Percentiles rank a stretch among this genome's conserved stretches.
phyloP scores from a whole-genome alignment of 176 grass and related monocot genomes.

The Oryza longistaminata region DNA sequence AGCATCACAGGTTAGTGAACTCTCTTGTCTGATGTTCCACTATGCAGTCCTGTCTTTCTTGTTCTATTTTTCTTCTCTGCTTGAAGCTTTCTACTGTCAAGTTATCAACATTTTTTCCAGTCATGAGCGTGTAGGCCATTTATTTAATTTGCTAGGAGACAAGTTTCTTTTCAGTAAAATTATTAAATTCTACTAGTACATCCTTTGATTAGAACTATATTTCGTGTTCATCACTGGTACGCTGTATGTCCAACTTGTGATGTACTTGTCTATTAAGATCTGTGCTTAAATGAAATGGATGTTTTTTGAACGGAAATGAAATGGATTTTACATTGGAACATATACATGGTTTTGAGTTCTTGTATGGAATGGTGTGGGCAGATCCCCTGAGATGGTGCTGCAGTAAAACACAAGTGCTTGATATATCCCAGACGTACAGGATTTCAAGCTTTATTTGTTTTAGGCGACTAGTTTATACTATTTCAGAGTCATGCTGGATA shows the following conservation, averaged over 20 bases:
- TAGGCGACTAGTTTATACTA: neutral
- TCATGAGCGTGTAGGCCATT: neutral
- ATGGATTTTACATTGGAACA: slow-evolving; percentile 11
- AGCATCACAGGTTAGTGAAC: slow-evolving; percentile 80
- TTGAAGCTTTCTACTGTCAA: neutral
- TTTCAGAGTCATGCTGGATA: slow-evolving; percentile 2
- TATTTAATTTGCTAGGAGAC: neutral
- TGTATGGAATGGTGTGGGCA: neutral
- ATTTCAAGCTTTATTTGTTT: slow-evolving; percentile 3
- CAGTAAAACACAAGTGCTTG: neutral
- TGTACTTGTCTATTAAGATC: neutral
- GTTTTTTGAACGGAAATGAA: neutral
- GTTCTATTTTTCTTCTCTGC: neutral
- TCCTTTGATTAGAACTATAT: neutral
- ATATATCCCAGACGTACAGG: neutral
- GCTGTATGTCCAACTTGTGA: neutral
- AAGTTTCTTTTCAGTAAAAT: slow-evolving; percentile 3
- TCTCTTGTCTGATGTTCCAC: slow-evolving; percentile 32
- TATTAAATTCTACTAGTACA: slow-evolving; percentile 1
- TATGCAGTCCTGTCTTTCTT: slow-evolving; percentile 7
- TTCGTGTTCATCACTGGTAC: too few relatives aligned
- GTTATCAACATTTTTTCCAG: neutral
- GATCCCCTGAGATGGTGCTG: neutral
- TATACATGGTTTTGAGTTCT: neutral
- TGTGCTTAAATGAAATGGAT: neutral